These are phyloP conservation scores for Saccharomyces uvarum DNA, from an alignment of 1,139 yeast species.

Conservation along the genomic window DNA sequence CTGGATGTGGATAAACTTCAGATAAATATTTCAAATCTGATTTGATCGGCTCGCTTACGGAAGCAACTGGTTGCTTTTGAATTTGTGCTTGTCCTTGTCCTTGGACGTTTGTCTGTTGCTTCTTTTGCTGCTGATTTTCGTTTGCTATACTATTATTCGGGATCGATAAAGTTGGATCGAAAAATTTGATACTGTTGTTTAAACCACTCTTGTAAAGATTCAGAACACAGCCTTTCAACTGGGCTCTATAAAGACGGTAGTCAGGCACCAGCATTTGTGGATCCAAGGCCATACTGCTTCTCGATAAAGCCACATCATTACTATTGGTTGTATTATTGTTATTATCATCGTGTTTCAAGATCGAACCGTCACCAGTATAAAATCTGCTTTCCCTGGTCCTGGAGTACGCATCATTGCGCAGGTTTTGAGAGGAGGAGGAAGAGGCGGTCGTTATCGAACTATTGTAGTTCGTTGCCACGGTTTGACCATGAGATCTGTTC, in stretches of 20 bases:
- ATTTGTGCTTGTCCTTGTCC: neutral
- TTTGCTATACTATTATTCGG: constrained; percentile 6
- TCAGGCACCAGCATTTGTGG: constrained; percentile 22
- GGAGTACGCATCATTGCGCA: constrained; percentile 12
- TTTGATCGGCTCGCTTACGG: neutral
- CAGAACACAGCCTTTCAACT: constrained; percentile 56
- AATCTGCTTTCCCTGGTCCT: constrained; percentile 29
- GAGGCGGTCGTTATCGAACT: constrained; percentile 1
- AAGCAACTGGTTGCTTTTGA: neutral
- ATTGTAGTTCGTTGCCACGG: constrained; percentile 28
- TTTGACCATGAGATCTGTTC: constrained; percentile 37
- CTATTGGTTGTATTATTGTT: constrained; percentile 23
- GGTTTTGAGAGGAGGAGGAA: constrained; percentile 8
- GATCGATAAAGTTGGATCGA: constrained; percentile 31
- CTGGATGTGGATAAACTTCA: constrained; percentile 58
- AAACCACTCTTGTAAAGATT: constrained; percentile 49
- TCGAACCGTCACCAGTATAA: constrained; percentile 10
- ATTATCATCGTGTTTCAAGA: constrained; percentile 9
- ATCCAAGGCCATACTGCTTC: constrained; percentile 6
- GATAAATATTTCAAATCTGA: constrained; percentile 33
- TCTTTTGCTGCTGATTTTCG: constrained; percentile 1
- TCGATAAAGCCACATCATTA: constrained; percentile 3
- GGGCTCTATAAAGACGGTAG: constrained; percentile 48
- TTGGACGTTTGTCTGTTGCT: neutral
- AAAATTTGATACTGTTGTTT: constrained; percentile 42